Evolutionary conservation across 768 basidiomycete species (phyloP).

Genomic region (Pulveroboletus ravenelii): DNA sequence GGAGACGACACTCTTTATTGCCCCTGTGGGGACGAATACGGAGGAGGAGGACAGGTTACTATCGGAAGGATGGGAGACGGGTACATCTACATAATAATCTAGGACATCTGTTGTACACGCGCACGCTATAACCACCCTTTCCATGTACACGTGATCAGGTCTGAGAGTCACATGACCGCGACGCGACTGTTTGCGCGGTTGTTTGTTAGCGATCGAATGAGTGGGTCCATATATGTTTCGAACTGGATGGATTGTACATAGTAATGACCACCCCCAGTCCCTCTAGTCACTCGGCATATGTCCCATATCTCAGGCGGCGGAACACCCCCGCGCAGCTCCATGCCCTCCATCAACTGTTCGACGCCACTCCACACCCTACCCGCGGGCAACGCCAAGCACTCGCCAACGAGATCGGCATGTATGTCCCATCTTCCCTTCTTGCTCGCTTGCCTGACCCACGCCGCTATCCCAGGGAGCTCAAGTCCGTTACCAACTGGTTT

Average conservation of each 20-base stretch:
- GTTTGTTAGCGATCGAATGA: slow-evolving; percentile 18
- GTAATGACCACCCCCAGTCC: slow-evolving; percentile 5
- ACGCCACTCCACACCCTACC: slow-evolving; percentile 36
- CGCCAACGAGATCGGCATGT: slow-evolving; percentile 39
- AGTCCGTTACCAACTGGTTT: slow-evolving; percentile 76
- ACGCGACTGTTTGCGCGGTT: slow-evolving; percentile 11
- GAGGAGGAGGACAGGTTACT: slow-evolving; percentile 41
- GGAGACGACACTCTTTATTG: slow-evolving; percentile 26
- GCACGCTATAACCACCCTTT: background rate
- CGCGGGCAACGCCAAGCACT: slow-evolving; percentile 39
- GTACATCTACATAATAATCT: slow-evolving; percentile 11
- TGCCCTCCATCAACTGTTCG: slow-evolving; percentile 34
- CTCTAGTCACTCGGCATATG: slow-evolving; percentile 5
- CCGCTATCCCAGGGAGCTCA: slow-evolving; percentile 46
- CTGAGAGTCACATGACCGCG: slow-evolving; percentile 24
- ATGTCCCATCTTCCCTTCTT: background rate
- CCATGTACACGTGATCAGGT: slow-evolving; percentile 17
- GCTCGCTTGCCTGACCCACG: slow-evolving; percentile 4
- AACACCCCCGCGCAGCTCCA: slow-evolving; percentile 33
- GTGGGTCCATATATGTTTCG: slow-evolving; percentile 13
- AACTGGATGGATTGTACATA: background rate
- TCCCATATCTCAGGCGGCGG: slow-evolving; percentile 29
- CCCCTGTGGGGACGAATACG: slow-evolving; percentile 37
- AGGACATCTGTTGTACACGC: slow-evolving; percentile 1
- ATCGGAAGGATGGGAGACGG: slow-evolving; percentile 12